A percentile compares a stretch with the other conserved stretches of the same genome.
These are phyloP conservation scores for Pleodorina starrii DNA, from an alignment of 139 green algal genomes.

Conservation along the genomic window DNA sequence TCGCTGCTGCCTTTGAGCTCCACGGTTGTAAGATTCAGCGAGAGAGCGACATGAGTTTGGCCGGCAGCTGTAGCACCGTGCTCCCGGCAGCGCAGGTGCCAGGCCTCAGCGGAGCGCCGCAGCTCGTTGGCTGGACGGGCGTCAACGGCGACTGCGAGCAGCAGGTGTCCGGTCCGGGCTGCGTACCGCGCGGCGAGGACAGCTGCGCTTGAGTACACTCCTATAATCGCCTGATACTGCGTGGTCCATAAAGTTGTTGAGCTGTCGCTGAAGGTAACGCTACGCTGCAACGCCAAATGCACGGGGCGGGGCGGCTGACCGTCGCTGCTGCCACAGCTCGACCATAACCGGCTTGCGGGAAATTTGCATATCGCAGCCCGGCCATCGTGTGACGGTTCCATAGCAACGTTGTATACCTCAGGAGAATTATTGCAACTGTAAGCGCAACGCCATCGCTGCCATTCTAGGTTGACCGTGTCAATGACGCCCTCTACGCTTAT, in stretches of 20 bases:
- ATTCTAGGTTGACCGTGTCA: background rate
- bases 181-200: background rate
- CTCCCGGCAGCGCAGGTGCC: background rate
- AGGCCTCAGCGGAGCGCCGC: background rate
- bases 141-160: background rate
- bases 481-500: background rate
- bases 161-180: background rate
- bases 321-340: slow-evolving; percentile 20
- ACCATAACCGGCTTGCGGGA: background rate
- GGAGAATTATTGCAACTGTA: background rate
- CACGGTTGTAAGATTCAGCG: background rate
- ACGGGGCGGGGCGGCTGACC: background rate
- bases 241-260: background rate
- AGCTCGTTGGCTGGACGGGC: background rate
- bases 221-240: background rate
- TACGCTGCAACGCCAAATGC: background rate
- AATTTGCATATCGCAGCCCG: background rate
- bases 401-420: background rate
- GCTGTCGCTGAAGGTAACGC: background rate
- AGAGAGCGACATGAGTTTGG: background rate
- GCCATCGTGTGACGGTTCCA: background rate
- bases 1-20: background rate
- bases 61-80: too few species aligned
- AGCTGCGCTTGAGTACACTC: background rate
- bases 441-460: background rate